Evolutionary conservation across 1,284 basidiomycete genomes (phyloP).

Genomic region (Cryptococcus sp.): DNA sequence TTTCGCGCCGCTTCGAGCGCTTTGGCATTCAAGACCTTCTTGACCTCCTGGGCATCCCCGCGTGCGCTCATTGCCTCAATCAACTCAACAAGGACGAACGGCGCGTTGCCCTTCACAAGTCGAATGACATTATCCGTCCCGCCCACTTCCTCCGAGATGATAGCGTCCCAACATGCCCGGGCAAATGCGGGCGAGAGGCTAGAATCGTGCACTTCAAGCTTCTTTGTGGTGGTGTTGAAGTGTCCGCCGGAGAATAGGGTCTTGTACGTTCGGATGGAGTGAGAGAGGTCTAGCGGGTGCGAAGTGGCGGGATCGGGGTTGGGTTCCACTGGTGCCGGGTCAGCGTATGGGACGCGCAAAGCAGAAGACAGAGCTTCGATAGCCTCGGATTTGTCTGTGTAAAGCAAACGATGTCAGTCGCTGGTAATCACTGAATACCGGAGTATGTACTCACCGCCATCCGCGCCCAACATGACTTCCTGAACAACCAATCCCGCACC

Average conservation of each 20-base stretch:
- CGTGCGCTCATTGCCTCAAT: conserved; percentile 64
- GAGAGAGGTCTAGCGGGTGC: conserved; percentile 75
- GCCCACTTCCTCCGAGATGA: conserved; percentile 54
- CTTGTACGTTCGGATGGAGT: conserved; percentile 79
- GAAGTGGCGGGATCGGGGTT: conserved; percentile 47
- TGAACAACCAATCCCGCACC: conserved; percentile 72
- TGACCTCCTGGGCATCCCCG: conserved; percentile 57
- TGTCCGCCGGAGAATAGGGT: conserved; percentile 85
- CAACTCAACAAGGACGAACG: conserved; percentile 77
- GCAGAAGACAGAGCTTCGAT: conserved; percentile 63
- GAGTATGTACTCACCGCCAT: conserved; percentile 65
- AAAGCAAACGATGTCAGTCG: background rate
- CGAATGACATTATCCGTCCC: conserved; percentile 54
- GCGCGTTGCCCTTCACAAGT: conserved; percentile 68
- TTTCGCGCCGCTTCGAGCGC: conserved; percentile 47
- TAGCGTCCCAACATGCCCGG: conserved; percentile 59
- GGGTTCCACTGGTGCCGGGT: conserved; percentile 28
- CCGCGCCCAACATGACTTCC: conserved; percentile 77
- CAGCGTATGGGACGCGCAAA: conserved; percentile 62
- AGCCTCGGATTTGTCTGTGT: conserved; percentile 69
- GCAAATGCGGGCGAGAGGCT: conserved; percentile 66
- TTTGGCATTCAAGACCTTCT: conserved; percentile 61
- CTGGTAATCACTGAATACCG: background rate
- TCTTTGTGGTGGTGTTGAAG: conserved; percentile 65
- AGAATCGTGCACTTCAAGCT: conserved; percentile 59